Percentiles rank a stretch among this genome's conserved stretches.
phyloP scores from a whole-genome alignment of 176 grass and related monocot species.

The Pharus latifolius region DNA sequence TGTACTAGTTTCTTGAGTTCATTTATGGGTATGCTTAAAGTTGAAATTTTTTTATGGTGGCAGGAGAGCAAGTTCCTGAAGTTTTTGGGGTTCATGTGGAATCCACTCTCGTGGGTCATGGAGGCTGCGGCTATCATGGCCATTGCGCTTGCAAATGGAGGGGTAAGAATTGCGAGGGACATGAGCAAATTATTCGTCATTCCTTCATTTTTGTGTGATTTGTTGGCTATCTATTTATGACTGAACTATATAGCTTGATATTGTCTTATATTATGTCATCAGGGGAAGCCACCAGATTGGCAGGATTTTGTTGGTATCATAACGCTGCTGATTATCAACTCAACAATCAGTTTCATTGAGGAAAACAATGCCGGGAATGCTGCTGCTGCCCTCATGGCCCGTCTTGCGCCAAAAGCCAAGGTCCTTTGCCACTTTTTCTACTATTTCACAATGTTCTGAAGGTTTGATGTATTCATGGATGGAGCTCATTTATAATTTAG shows the following conservation, averaged over 20 bases:
- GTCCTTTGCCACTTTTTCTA: background rate
- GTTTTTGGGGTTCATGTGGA: conserved; percentile 83
- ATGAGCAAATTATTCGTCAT: background rate
- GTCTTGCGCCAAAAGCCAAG: conserved; percentile 71
- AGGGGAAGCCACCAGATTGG: conserved; percentile 79
- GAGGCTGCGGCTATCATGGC: conserved; percentile 76
- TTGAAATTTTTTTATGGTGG: conserved; percentile 2
- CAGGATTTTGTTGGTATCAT: conserved; percentile 78
- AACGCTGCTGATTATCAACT: conserved; percentile 61
- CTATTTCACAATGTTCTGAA: background rate
- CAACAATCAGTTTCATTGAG: conserved; percentile 68
- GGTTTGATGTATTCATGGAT: background rate
- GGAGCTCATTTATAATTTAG: background rate
- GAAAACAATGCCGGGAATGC: conserved; percentile 76
- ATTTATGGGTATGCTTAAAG: background rate
- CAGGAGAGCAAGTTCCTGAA: conserved; percentile 87
- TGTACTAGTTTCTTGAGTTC: background rate
- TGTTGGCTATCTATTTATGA: background rate
- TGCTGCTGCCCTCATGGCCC: conserved; percentile 65
- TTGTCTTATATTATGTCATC: conserved; percentile 1
- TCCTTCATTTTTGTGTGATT: background rate
- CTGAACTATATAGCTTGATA: background rate
- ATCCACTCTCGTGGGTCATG: conserved; percentile 79
- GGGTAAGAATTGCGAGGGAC: conserved; percentile 7
- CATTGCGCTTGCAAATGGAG: conserved; percentile 67